These are phyloP conservation scores for Fusarium tricinctum DNA, from an alignment of 2,329 filamentous ascomycete species.

Conservation along the genomic window DNA sequence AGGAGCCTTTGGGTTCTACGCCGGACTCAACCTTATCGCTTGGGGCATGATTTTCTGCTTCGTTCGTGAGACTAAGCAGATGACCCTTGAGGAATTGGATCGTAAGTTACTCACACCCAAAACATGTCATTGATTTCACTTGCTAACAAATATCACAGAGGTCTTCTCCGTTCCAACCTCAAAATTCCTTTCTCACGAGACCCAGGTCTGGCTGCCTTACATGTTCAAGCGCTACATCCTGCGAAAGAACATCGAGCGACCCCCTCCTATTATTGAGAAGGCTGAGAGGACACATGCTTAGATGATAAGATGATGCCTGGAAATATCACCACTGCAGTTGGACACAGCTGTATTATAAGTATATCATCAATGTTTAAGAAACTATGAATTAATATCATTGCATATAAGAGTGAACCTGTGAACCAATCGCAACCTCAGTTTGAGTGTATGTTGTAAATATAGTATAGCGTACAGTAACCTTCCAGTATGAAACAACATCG, in stretches of 20 bases:
- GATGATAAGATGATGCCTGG: not conserved
- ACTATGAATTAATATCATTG: too few relatives aligned
- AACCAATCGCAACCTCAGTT: too few relatives aligned
- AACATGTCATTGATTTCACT: fast-evolving
- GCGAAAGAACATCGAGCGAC: slow-evolving; percentile 5
- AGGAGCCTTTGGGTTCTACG: slow-evolving; percentile 65
- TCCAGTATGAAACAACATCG: too few relatives aligned
- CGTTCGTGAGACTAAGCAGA: slow-evolving; percentile 68
- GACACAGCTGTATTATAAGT: too few relatives aligned
- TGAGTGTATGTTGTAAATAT: too few relatives aligned
- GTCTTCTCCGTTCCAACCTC: slow-evolving; percentile 63
- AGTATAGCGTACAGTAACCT: too few relatives aligned
- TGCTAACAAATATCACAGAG: not conserved
- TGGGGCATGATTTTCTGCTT: slow-evolving; percentile 67
- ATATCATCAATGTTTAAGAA: too few relatives aligned
- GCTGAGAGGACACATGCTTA: slow-evolving; percentile 20
- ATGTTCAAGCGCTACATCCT: slow-evolving; percentile 43
- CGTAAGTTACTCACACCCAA: slow-evolving; percentile 40
- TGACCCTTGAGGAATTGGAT: slow-evolving; percentile 65
- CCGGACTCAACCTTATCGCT: slow-evolving; percentile 68
- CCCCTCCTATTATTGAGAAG: slow-evolving; percentile 26
- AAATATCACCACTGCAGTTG: not conserved
- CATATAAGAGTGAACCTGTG: too few relatives aligned
- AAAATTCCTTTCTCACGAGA: slow-evolving; percentile 58
- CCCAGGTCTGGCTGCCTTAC: slow-evolving; percentile 33